Conservation (phyloP, 1,284 basidiomycete species). For the Ceratobasidium sp. region DNA sequence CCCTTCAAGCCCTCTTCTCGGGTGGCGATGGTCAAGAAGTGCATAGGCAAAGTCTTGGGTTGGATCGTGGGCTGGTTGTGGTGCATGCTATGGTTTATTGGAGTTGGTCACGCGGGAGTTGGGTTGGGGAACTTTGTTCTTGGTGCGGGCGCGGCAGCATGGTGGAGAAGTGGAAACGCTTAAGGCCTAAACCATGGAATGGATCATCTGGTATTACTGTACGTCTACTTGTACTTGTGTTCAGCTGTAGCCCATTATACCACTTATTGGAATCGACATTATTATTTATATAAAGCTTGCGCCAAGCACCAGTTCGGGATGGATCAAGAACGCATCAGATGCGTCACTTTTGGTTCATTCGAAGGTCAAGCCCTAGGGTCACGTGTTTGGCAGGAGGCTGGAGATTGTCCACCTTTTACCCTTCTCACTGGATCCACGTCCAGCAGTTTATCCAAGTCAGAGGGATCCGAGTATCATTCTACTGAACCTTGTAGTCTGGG, state of each 20-base stretch:
- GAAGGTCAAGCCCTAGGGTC: not conserved
- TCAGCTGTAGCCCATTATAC: not conserved
- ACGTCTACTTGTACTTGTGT: not conserved
- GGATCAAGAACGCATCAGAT: conserved; percentile 12
- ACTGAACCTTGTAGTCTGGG: not conserved
- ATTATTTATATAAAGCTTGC: not conserved
- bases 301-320: not conserved
- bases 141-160: conserved; percentile 57
- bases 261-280: not conserved
- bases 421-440: conserved; percentile 4
- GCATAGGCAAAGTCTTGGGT: conserved; percentile 74
- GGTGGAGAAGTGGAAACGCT: conserved; percentile 45
- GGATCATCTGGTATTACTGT: not conserved
- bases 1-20: conserved; percentile 19
- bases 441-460: not conserved
- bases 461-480: too few relatives aligned
- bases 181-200: not conserved
- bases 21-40: conserved; percentile 64
- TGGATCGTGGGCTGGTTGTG: conserved; percentile 79
- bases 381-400: conserved; percentile 10
- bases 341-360: conserved; percentile 16
- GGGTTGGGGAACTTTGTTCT: conserved; percentile 78
- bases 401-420: conserved; percentile 9
- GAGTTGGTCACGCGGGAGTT: conserved; percentile 76
- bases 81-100: conserved; percentile 78